Conservation (phyloP, 2,329 filamentous ascomycete genomes). For the Blastomyces emzantsi region DNA sequence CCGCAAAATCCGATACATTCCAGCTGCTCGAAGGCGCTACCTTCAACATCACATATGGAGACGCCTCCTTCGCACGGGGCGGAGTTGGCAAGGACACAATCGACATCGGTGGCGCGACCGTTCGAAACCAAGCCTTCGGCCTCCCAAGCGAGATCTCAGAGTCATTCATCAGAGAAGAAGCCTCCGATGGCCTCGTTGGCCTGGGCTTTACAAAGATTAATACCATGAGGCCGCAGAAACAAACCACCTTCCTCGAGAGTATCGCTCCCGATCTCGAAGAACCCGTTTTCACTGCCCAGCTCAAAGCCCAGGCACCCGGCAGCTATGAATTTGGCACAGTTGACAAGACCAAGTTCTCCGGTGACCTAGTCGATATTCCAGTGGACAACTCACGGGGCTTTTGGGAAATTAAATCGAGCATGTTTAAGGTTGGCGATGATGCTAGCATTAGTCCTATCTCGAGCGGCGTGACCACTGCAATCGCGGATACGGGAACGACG, state of each 20-base stretch:
- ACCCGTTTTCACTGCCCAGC: constrained; percentile 62
- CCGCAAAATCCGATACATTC: constrained; percentile 45
- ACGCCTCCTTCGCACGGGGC: constrained; percentile 54
- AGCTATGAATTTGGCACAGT: constrained; percentile 67
- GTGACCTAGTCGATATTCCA: constrained; percentile 52
- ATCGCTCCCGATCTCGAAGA: constrained; percentile 50
- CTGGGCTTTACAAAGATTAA: constrained; percentile 53
- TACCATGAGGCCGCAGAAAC: constrained; percentile 51
- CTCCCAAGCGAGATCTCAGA: constrained; percentile 53
- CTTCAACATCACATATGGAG: constrained; percentile 58
- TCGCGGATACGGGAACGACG: constrained; percentile 61
- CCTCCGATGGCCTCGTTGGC: constrained; percentile 54
- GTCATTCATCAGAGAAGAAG: constrained; percentile 42
- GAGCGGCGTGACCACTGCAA: constrained; percentile 35
- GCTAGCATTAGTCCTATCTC: constrained; percentile 15
- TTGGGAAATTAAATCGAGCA: constrained; percentile 56
- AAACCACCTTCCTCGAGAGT: constrained; percentile 69
- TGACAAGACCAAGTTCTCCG: constrained; percentile 54
- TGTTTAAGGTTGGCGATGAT: constrained; percentile 46
- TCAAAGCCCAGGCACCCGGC: constrained; percentile 52
- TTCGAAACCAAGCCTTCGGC: constrained; percentile 56
- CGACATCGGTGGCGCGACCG: constrained; percentile 51
- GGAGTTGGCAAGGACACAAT: constrained; percentile 59
- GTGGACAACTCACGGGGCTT: constrained; percentile 56
- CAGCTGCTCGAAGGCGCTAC: constrained; percentile 41